Percentiles rank a stretch among this genome's conserved stretches.
Conservation (phyloP, 2,329 filamentous ascomycete genomes). For the Hirsutella thompsonii region DNA sequence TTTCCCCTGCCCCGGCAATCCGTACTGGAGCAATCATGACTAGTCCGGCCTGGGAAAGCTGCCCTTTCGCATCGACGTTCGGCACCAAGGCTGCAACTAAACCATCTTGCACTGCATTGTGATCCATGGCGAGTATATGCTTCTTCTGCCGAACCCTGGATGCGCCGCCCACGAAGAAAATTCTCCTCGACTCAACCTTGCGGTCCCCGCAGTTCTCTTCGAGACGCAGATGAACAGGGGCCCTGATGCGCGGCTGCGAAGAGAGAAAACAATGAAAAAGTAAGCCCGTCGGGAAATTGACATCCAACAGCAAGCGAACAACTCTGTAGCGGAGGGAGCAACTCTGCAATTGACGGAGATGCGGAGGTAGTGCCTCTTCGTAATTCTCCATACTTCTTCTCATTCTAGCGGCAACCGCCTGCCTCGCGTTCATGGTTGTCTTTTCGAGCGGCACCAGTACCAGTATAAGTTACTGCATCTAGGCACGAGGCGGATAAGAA, state of each 20-base stretch:
- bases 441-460: too few species aligned
- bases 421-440: too few species aligned
- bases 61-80: not conserved
- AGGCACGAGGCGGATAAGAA: too few species aligned
- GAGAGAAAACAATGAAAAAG: not conserved
- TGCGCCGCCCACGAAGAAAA: too few species aligned
- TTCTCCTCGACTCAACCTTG: not conserved
- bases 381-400: too few species aligned
- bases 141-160: not conserved
- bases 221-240: not conserved
- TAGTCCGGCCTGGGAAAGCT: not conserved
- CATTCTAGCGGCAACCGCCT: too few species aligned
- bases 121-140: not conserved
- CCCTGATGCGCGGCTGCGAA: not conserved
- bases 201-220: not conserved
- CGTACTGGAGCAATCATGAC: not conserved
- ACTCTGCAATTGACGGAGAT: too few species aligned
- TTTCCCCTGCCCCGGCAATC: not conserved
- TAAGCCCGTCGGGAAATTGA: not conserved
- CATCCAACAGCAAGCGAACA: not conserved
- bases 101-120: too few species aligned
- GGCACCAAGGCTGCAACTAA: too few species aligned
- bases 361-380: too few species aligned
- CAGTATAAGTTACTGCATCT: too few species aligned
- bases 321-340: not conserved